Evolutionary conservation across 2,329 filamentous ascomycete species (phyloP), one percentile per base, ranked within the genome.

Genomic region (Aspergillus flavus): DNA sequence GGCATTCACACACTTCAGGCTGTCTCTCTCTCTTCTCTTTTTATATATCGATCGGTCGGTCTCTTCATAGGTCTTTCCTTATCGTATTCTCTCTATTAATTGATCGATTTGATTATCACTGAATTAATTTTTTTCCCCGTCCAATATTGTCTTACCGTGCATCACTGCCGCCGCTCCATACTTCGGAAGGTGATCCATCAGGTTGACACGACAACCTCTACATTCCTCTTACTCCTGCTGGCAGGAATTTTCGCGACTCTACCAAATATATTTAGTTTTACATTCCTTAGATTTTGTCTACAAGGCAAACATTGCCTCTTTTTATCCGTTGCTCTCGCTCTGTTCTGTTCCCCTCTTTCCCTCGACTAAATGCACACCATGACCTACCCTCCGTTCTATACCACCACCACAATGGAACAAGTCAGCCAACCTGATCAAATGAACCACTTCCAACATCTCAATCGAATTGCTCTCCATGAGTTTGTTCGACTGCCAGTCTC

Each of bases 401-500:
- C 62, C 36, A 55, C 57, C 57, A 59, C 54, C 60, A 66, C 59
- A 26, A 66, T 71, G 67, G 66, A 70, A 58, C 60, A 55, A 28
- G 45, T 57, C 19, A 59, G n/a, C 34, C 23, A 46, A 23, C 50
- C 58, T 7, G 52, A 61, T 58, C 55, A 53, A 30, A 68, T 69
- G 63, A 62, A 67, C 28, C 32, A 59, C 28, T 61, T 62, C 21
- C 57, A 65, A 45, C 54, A 64, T 19, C 69, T 76, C 62, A 82
- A 83, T 69, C 71, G 77, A 67, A 76, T 77, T 23, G 82, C 82
- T 41, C 73, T 84, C 62, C 79, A 82, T 46, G 78, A 82, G 63
- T 83, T 84, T 61, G 76, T 83, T 60, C 76, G 76, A 59, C 74
- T 77, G 50, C 80, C 81, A n/a, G 82, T 83, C 16, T 79, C 80